Evolutionary conservation across 192 early-diverging fungal genomes (phyloP).

Genomic region (Coemansia sp.): DNA sequence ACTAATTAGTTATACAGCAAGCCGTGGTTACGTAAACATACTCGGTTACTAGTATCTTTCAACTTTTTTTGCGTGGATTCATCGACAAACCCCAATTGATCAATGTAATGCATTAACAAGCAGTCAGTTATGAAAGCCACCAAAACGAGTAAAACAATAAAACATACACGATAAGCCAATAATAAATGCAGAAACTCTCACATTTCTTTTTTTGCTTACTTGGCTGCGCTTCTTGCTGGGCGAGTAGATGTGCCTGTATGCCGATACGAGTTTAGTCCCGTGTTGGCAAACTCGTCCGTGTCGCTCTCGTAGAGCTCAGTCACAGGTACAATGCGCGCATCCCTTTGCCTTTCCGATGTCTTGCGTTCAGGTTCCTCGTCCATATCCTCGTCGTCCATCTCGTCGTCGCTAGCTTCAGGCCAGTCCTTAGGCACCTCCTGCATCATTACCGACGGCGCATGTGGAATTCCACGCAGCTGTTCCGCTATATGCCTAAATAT

Average conservation of each 20-base stretch:
- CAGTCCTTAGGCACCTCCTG: constrained; percentile 46
- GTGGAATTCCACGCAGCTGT: constrained; percentile 58
- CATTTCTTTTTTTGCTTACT: background rate
- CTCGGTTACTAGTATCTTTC: no score
- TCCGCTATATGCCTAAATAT: constrained; percentile 55
- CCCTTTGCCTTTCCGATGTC: constrained; percentile 25
- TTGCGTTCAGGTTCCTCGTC: constrained; percentile 32
- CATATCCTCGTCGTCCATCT: constrained; percentile 38
- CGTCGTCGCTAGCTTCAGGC: constrained; percentile 41
- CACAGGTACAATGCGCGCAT: constrained; percentile 42
- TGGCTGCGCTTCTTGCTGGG: constrained; percentile 7
- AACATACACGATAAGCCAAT: background rate
- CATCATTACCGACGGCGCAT: constrained; percentile 60
- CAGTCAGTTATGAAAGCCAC: background rate
- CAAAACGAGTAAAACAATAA: background rate
- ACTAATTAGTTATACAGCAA: no score
- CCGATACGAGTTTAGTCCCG: constrained; percentile 16
- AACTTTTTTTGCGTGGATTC: no score
- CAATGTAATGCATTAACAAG: no score
- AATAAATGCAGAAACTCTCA: background rate
- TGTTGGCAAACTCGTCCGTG: constrained; percentile 24
- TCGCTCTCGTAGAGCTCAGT: constrained; percentile 49
- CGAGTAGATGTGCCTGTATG: constrained; percentile 43
- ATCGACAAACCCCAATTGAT: no score
- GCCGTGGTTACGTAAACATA: no score